Percentiles rank a stretch among this genome's conserved stretches.
Conservation (phyloP, 148 eudicot genomes). For the Silene latifolia region DNA sequence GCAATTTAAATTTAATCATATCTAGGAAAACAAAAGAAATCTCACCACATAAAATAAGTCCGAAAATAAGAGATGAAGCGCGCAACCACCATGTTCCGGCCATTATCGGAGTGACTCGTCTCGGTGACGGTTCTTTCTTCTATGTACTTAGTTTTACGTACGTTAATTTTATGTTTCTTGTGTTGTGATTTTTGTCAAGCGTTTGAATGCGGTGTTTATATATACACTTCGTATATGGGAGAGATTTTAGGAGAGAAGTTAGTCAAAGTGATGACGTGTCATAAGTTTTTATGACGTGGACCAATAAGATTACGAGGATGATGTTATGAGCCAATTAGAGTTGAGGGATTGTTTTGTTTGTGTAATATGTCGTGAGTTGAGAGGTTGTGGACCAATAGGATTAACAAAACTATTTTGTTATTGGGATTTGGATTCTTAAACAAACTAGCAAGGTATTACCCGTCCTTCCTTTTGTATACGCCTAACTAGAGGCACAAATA, state of each 20-base stretch:
- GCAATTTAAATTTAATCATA: neutral
- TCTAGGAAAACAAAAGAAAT: neutral
- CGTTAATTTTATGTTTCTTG: neutral
- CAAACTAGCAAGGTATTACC: too few species aligned
- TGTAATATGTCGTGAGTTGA: neutral
- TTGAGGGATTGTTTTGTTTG: neutral
- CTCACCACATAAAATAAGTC: constrained; percentile 51
- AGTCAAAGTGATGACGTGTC: constrained; percentile 31
- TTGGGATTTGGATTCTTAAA: too few species aligned
- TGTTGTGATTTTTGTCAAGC: neutral
- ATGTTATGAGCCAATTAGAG: neutral
- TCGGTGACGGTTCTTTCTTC: neutral
- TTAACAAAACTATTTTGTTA: too few species aligned
- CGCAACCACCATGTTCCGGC: constrained; percentile 41
- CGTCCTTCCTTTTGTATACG: too few species aligned
- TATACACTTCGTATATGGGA: neutral
- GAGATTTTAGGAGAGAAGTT: neutral
- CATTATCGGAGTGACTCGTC: constrained; percentile 14
- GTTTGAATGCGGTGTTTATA: neutral
- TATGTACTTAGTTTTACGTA: neutral
- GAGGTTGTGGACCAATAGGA: neutral
- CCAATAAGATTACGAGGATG: constrained; percentile 8
- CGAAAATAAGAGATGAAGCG: constrained; percentile 38
- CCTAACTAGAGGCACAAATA: too few species aligned
- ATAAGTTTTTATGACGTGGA: constrained; percentile 31